Evolutionary conservation across 805 yeast genomes (phyloP), one percentile per base, ranked within the genome.

Genomic region (Ascoidea rubescens): DNA sequence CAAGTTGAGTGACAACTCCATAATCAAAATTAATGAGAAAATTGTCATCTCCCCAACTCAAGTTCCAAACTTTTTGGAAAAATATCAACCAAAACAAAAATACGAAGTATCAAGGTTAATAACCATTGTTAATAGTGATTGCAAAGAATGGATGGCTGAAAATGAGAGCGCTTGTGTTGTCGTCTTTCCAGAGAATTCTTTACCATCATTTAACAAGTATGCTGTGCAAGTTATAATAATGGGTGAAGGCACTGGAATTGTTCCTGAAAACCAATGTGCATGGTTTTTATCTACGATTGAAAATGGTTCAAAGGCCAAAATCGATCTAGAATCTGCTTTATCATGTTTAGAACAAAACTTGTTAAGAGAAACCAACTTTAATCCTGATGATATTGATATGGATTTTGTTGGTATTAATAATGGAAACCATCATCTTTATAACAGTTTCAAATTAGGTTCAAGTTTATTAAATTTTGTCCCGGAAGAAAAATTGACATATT

Each of bases 251-350:
- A 73, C 91, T 0, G 96, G 95, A 16, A 82, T 85, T 58, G 88
- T 95, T 58, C 95, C 96, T 1, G 64, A 64, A n/a, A 93, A 87
- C 46, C 90, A 89, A 60, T 79, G 91, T 52, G 78, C 89, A 52
- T 91, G 98, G 98, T 90, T 87, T 68, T 71, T 88, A 57, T 81
- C 90, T 45, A 82, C 96, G 2, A 77, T 79, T 53, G 95, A 86
- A 65, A 78, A 75, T 52, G 79, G 82, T 47, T 74, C 71, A 48
- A 76, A 78, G 56, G 96, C 90, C 4, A 79, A 84, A 58, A 71
- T 70, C 58, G 96, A 88, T 65, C 72, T 91, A 58, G 91, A 84
- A 63, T 73, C 81, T 51, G 97, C 96, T 5, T 75, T 86, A 53
- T 74, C 72, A 56, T 86, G 87, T 60, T 76, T 91, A 78, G 96